Conservation (phyloP, 768 basidiomycete genomes). For the Pluteus cervinus region DNA sequence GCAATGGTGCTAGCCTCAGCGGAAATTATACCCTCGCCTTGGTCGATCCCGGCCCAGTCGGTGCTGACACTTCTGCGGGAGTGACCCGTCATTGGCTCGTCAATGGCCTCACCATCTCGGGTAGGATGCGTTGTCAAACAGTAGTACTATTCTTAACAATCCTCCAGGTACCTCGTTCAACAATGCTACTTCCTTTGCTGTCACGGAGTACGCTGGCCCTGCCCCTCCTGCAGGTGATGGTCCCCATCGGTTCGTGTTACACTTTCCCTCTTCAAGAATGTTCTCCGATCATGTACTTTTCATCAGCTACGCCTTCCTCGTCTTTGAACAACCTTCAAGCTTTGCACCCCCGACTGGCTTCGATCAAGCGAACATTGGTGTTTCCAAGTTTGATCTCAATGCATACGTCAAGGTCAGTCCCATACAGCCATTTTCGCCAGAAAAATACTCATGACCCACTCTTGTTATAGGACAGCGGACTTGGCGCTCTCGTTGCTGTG, state of each 20-base stretch:
- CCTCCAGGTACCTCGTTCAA: constrained; percentile 30
- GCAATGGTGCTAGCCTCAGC: constrained; percentile 36
- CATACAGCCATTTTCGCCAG: background rate
- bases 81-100: constrained; percentile 80
- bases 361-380: constrained; percentile 39
- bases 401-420: constrained; percentile 49
- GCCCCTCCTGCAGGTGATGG: constrained; percentile 64
- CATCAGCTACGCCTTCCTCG: constrained; percentile 58
- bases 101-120: constrained; percentile 49
- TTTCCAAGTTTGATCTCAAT: constrained; percentile 50
- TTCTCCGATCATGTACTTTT: constrained; percentile 1
- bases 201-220: constrained; percentile 70
- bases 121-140: constrained; percentile 20
- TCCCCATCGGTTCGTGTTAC: constrained; percentile 53
- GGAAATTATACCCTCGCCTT: constrained; percentile 64
- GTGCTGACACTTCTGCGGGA: constrained; percentile 47
- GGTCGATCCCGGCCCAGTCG: constrained; percentile 69
- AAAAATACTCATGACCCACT: constrained; percentile 2
- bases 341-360: constrained; percentile 61
- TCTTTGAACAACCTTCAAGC: constrained; percentile 56
- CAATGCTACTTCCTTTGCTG: constrained; percentile 35
- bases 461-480: constrained; percentile 35
- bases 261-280: background rate
- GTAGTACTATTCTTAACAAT: background rate
- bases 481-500: constrained; percentile 60